Base-by-base conservation (phyloP, 140 eudicot species). In the Ambrosia hybrid region DNA sequence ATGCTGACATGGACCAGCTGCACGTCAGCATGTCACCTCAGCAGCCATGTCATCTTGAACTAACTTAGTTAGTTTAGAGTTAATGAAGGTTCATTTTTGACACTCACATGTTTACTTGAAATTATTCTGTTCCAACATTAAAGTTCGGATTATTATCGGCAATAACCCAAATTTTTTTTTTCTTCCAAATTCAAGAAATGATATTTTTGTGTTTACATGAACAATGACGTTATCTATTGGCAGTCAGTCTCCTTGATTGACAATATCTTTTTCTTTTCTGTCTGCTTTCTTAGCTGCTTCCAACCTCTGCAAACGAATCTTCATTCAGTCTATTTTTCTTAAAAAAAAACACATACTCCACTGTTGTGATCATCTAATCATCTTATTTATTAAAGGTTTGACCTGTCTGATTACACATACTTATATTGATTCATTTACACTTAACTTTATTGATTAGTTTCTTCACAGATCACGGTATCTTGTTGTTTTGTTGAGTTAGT, bases 211-310 rank as follows among this genome's bases (percentile, higher is more conserved):
- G 36, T 33, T 52, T 36, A 26, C 36, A 6, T 43, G 9, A 17
- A 46, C 63, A 49, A 4, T 48, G 71, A 51, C 58, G 65, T 7
- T 48, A 10, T 58, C 10, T 15, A 57, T 76, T 58, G 75, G 70
- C 75, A 68, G 70, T 21, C 48, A 68, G 70, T 21, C 48, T 8
- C 48, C 48, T 41, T 4, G 34, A 30, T 30, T 30, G 34, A 2
- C 34, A 30, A 30, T 30, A 30, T 9, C 46, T 73, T 39, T 37
- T 16, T 39, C 58, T 36, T 57, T 76, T 58, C 70, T 21, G 33
- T 49, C 65, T 38, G 53, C 78, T 68, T 78, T 78, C 82, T 56
- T 33, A 65, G 75, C 51, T 79, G 65, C 83, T 79, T 79, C 83
- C 75, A 37, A 6, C 67, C 64, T 21, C 79, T 73, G 33, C 65